Base-by-base conservation (phyloP, 495 filamentous ascomycete genomes). In the Xylaria cubensis region DNA sequence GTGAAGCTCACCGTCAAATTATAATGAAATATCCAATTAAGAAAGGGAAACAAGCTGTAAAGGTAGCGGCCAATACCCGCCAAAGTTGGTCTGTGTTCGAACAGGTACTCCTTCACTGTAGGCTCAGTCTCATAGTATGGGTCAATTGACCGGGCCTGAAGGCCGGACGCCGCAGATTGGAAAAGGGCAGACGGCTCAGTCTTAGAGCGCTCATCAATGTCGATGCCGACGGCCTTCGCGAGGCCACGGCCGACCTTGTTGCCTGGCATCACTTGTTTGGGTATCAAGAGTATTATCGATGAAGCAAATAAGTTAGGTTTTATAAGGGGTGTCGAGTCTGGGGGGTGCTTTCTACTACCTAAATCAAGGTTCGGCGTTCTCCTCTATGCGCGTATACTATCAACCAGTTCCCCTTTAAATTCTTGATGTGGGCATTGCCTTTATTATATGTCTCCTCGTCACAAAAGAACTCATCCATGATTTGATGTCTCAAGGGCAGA, bases 121-220 rank as follows among this genome's bases (percentile, higher is more conserved):
- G 94, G 94, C 75, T 97, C 94, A 4, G 86, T 80, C 79, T 97
- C 94, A 53, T 93, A 84, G 74, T 92, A 97, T 67, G 89, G 88
- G 71, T 93, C 93, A 48, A 89, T 87, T 6, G 89, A 91, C 24
- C 83, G 84, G n/a, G 88, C 80, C 1, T 92, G 92, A 80, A 90
- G 91, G 92, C 91, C 53, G 89, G 89, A 17, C 17, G 69, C 53
- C 88, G 81, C 21, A 88, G 86, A 36, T 84, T 78, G 63, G 68
- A 87, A 83, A 67, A 85, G 75, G 50, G 82, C 81, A 61, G 88
- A 81, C 46, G 86, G 80, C 61, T 87, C 87, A 41, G 91, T 78
- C 24, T 93, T 80, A 76, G 32, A 41, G 21, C 36, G 66, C 13
- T 48, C 24, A 42, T 70, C 67, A 15, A 70, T 17, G 34, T 94